Base-by-base conservation (phyloP, 495 filamentous ascomycete genomes). In the Baudoinia panamericana region DNA sequence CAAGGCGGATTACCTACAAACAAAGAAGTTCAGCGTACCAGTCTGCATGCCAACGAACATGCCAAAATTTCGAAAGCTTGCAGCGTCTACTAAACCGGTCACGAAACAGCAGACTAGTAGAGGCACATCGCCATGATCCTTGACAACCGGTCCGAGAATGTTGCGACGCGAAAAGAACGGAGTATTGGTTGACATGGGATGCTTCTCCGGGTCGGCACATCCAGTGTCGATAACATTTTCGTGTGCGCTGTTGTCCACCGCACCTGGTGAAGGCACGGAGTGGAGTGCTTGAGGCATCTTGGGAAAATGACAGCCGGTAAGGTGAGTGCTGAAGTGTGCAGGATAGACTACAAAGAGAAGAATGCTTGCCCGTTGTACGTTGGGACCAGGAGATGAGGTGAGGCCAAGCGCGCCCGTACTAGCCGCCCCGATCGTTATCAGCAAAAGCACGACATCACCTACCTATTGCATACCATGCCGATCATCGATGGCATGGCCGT, bases 1-100 rank as follows among this genome's bases (percentile, higher is more conserved):
- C 26, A 28, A 28, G n/a, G 26, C n/a, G n/a, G 7, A 27, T n/a
- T 27, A 7, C 25, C 7, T 27, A n/a, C n/a, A n/a, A n/a, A n/a
- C n/a, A n/a, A n/a, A n/a, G n/a, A n/a, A n/a, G n/a, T n/a, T n/a
- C n/a, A n/a, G n/a, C 49, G 29, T 30, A 45, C 43, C 52, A 16
- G 53, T 56, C 33, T 56, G 53, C 53, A 54, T 56, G 9, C 51
- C 47, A 19, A 54, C 51, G 32, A 56, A 56, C 35, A 54, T 53
- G 5, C 41, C 43, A 33, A 34, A 56, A 34, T 56, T 56, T 31
- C 39, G 32, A 25, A 51, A 56, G 17, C 29, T 41, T 16, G 39
- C 46, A 10, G 28, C 40, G 45, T 56, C 53, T n/a, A 54, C 30
- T 26, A 56, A 16, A n/a, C 53, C 53, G 5, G 46, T 51, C 4